Evolutionary conservation across 257 asterid genomes (phyloP).

Genomic region (Solanum boliviense): DNA sequence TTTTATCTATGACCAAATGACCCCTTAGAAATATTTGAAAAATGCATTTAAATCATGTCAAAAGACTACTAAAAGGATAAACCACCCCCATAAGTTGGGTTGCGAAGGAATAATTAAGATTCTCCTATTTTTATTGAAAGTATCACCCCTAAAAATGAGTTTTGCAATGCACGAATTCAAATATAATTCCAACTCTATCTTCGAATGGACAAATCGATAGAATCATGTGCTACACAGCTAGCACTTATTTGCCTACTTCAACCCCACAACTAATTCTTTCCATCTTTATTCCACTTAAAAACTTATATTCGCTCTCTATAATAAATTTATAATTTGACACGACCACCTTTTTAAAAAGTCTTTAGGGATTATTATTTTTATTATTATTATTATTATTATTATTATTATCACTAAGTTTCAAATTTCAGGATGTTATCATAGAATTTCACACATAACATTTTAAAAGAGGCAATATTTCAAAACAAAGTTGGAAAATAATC

Average conservation of each 20-base stretch:
- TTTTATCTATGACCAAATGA: not conserved
- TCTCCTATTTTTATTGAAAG: rapidly evolving
- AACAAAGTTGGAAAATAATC: not conserved
- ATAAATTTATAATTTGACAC: not conserved
- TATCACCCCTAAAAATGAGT: rapidly evolving
- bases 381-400: not conserved
- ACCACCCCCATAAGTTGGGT: rapidly evolving
- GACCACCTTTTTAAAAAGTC: not conserved
- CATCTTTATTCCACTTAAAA: not conserved
- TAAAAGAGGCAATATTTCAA: not conserved
- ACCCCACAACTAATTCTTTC: not conserved
- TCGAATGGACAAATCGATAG: not conserved
- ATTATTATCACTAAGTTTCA: not conserved
- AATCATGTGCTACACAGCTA: not conserved
- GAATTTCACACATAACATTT: not conserved
- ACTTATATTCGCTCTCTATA: not conserved
- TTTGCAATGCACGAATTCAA: rapidly evolving
- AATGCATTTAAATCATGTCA: not conserved
- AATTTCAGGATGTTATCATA: not conserved
- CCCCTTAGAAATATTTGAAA: not conserved
- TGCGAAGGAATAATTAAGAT: not conserved
- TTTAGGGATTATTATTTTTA: not conserved
- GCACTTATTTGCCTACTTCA: not conserved
- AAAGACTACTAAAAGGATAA: not conserved
- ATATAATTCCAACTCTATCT: not conserved